Base-by-base conservation (phyloP, 352 stramenopile species). In the Globisporangium spiculum region DNA sequence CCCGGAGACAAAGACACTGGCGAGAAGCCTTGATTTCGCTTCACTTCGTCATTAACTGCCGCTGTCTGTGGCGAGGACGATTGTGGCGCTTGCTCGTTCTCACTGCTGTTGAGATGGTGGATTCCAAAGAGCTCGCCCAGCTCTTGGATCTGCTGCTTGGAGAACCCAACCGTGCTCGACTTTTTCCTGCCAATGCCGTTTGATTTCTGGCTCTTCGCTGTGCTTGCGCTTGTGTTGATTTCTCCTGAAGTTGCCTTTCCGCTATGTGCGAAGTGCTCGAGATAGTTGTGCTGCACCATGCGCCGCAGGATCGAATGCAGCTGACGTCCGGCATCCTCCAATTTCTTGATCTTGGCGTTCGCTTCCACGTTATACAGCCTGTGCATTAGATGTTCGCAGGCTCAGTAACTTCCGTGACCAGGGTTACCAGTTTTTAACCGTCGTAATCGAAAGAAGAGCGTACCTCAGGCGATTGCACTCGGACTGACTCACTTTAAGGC, bases 271-370 rank as follows among this genome's bases (percentile, higher is more conserved):
- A 93, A 91, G 30, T 92, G 80, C 30, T 93, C 83, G 20, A 81
- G 73, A 64, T 89, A 90, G 58, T 66, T 78, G 53, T 93, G 83
- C 50, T 92, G 77, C 36, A 92, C 86, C 76, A 93, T 85, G 38
- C 76, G 70, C 8, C 83, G 79, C 18, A 93, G 61, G 27, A 92
- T 80, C 10, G 71, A 80, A 64, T 89, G 76, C 50, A 92, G 60
- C 54, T 91, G 80, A 22, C 73, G 76, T 0, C 83, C 83, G 20
- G 85, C 78, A 18, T 86, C 75, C 72, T 93, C 85, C 9, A 93
- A 64, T 36, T 81, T 80, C 53, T 77, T 85, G 64, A 93, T 89
- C 56, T 85, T 84, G 12, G 80, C 32, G 0, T 65, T 74, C 0
- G 83, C 73, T 69, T 93, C 77, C 0, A 68, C 73, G 30, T 89